Evolutionary conservation across 257 asterid genomes (phyloP), one percentile per base, ranked within the genome.

Genomic region (Avicennia marina): DNA sequence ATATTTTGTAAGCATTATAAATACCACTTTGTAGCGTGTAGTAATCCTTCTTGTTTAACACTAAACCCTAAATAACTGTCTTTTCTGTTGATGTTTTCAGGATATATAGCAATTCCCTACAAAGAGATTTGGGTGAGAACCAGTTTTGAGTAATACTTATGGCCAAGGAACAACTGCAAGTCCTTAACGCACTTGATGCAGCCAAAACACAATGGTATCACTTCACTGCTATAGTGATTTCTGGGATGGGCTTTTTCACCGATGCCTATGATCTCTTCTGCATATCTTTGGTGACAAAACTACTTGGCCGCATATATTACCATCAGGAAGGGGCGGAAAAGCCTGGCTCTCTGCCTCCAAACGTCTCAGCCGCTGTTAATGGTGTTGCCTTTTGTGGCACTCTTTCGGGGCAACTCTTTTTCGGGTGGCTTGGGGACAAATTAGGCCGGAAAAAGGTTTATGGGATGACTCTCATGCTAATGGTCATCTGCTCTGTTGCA

Each of bases 351-450:
- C 54, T 82, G 7, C 90, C 90, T 0, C 86, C 81, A 0, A 39
- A 17, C 3, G 82, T 82, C 42, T 24, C 77, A 0, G 55, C 85
- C 4, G 77, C 90, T 0, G 90, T 82, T 48, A 73, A 72, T 2
- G 88, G 88, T 10, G 88, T 82, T 0, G 94, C 94, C 10, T 59
- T 85, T 11, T 77, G 78, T 32, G 94, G 90, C 24, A 85, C 90
- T 3, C 73, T 85, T 1, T 57, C 73, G 7, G 94, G 94, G 0
- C 94, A 81, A 48, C 75, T 84, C 36, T 82, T 84, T 40, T 84
- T 84, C 19, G 94, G 94, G 1, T 81, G 94, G 94, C 81, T 84
- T 1, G 94, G 87, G 0, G 94, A 85, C 45, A 81, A 79, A 24
- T 48, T 85, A 46, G 90, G 94, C n/a, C 68, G 87, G 15, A 85